Percentiles rank a stretch among this genome's conserved stretches.
Evolutionary conservation across 495 filamentous ascomycete species (phyloP).

Genomic region (Neurospora pannonica): DNA sequence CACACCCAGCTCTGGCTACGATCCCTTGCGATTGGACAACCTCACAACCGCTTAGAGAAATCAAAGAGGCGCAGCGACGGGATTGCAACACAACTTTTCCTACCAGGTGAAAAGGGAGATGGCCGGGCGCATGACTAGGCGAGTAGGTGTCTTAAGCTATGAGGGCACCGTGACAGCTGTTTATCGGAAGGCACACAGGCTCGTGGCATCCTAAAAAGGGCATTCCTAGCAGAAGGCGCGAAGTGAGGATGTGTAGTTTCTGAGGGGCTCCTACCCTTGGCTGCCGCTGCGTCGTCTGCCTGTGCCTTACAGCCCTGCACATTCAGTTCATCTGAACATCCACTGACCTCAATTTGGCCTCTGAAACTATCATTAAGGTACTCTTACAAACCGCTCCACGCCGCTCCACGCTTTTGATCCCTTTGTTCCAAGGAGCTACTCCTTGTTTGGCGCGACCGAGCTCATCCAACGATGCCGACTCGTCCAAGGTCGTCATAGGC

Average conservation of each 20-base stretch:
- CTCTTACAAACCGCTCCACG: neutral
- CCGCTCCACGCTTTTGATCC: neutral
- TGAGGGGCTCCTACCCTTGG: neutral
- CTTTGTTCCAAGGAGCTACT: neutral
- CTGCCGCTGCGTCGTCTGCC: neutral
- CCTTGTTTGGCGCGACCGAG: neutral
- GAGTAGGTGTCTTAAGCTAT: neutral
- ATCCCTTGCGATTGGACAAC: neutral
- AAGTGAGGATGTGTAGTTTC: neutral
- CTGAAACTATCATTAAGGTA: neutral
- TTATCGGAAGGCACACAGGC: neutral
- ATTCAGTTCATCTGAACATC: neutral
- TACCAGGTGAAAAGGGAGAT: neutral
- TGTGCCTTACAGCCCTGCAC: neutral
- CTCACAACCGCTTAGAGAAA: neutral
- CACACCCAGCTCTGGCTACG: neutral
- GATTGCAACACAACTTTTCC: neutral
- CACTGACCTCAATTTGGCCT: neutral
- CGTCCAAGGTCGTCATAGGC: neutral
- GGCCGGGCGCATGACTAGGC: neutral
- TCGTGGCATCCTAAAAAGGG: neutral
- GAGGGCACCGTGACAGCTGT: neutral
- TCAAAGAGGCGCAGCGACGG: neutral
- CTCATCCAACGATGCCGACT: neutral
- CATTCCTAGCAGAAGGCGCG: neutral